These are phyloP conservation scores for Penicillium robsamsonii DNA, from an alignment of 495 filamentous ascomycete genomes.

Conservation along the genomic window DNA sequence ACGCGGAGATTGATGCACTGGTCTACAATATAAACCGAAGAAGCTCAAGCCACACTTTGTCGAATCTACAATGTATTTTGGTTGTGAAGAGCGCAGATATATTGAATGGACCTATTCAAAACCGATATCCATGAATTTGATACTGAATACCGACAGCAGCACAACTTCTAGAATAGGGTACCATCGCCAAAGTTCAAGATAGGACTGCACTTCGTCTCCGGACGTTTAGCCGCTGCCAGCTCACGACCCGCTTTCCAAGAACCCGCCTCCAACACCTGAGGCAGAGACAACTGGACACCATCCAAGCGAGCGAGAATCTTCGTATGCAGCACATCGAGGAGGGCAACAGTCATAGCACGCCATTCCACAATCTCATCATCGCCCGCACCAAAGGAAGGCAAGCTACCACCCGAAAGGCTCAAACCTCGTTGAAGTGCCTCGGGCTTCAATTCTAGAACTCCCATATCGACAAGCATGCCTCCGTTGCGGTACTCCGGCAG, in stretches of 20 bases:
- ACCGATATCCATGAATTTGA: not conserved
- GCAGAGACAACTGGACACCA: conserved; percentile 61
- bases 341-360: conserved; percentile 77
- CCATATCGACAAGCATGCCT: conserved; percentile 78
- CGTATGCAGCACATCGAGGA: conserved; percentile 70
- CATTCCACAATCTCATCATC: conserved; percentile 89
- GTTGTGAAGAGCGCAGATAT: not conserved
- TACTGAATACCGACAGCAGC: not conserved
- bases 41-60: not conserved
- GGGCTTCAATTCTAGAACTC: conserved; percentile 71
- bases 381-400: conserved; percentile 70
- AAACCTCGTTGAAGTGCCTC: conserved; percentile 55
- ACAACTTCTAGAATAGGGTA: conserved; percentile 34
- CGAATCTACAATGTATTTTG: not conserved
- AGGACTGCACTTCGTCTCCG: conserved; percentile 43
- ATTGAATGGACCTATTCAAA: not conserved
- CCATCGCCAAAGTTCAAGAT: conserved; percentile 47
- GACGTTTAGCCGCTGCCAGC: conserved; percentile 39
- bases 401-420: conserved; percentile 56
- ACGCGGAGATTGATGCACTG: not conserved
- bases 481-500: conserved; percentile 88
- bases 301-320: conserved; percentile 58
- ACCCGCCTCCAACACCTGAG: conserved; percentile 85
- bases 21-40: not conserved
- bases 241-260: conserved; percentile 62